Base-by-base conservation (phyloP, 352 stramenopile species). In the Pythium volutum region DNA sequence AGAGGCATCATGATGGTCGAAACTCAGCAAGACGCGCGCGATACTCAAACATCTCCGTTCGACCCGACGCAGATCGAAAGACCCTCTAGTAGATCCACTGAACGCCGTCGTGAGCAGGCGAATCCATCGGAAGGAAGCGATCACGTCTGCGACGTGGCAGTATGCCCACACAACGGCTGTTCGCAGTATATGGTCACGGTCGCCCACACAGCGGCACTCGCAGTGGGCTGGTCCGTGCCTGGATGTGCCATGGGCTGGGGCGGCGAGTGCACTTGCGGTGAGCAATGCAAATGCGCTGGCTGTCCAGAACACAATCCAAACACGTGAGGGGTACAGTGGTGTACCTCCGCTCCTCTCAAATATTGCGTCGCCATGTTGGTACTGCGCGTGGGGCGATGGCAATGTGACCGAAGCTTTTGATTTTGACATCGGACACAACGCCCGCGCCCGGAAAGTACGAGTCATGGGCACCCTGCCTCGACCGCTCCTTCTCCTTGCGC, bases 201-300 rank as follows among this genome's bases (percentile, higher is more conserved):
- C 45, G 85, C 85, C 7, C 85, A 95, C 53, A 88, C 83, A 3
- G 85, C 85, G 9, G 85, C 85, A 5, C 62, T 93, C 6, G 85
- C 85, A 29, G 69, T 93, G 31, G 85, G 85, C 3, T 95, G 85
- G 85, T 67, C 76, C 7, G 80, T 95, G 5, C 81, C 85, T 42
- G 85, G 85, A 0, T 95, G 85, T 47, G 85, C 77, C 4, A 95
- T 95, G 85, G 73, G 75, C 1, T 84, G 69, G 67, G 85, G 85
- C 7, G 78, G 80, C 43, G 83, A 94, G 52, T 94, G 85, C 55
- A 93, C 77, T 0, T 94, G 85, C 20, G 85, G 81, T 9, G 83
- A 92, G 60, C 73, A 68, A 33, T 95, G 85, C 58, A 88, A 89
- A 48, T 95, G 83, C 59, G 70, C 64, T 20, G 85, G 85, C 15